These are phyloP conservation scores for Babesia ovis DNA, from an alignment of 169 alveolate genomes.

Conservation along the genomic window DNA sequence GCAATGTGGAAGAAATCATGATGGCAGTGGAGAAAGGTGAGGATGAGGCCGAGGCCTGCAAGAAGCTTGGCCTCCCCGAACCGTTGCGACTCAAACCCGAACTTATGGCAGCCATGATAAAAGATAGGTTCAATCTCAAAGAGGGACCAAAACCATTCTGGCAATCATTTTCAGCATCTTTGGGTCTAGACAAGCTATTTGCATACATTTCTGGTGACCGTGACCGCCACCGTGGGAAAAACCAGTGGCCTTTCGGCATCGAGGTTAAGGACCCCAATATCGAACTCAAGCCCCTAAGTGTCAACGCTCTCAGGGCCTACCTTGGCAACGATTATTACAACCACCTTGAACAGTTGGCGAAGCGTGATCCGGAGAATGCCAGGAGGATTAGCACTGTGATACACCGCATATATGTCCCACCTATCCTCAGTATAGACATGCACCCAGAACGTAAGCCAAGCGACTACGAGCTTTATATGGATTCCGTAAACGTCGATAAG, in stretches of 20 bases:
- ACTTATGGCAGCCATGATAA: slow-evolving; percentile 8
- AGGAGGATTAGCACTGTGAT: slow-evolving; percentile 47
- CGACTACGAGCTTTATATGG: slow-evolving; percentile 39
- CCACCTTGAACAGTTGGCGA: slow-evolving; percentile 45
- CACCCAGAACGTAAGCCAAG: slow-evolving; percentile 4
- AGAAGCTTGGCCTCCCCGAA: slow-evolving; percentile 28
- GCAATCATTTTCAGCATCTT: slow-evolving; percentile 28
- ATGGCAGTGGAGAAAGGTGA: neutral
- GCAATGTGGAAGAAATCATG: neutral
- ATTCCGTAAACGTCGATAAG: slow-evolving; percentile 29
- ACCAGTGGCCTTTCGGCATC: slow-evolving; percentile 34
- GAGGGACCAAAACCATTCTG: slow-evolving; percentile 7
- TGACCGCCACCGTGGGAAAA: neutral
- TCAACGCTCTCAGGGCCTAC: slow-evolving; percentile 43
- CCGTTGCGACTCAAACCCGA: slow-evolving; percentile 43
- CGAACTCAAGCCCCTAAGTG: slow-evolving; percentile 28
- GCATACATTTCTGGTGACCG: neutral
- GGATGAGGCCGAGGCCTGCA: slow-evolving; percentile 33
- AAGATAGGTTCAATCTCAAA: slow-evolving; percentile 14
- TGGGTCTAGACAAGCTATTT: slow-evolving; percentile 8
- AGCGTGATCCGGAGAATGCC: slow-evolving; percentile 42
- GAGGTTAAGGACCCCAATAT: slow-evolving; percentile 29
- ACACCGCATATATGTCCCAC: slow-evolving; percentile 46
- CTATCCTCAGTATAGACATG: slow-evolving; percentile 14
- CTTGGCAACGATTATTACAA: slow-evolving; percentile 34